These are phyloP conservation scores for Veloporphyrellus conicus DNA, from an alignment of 1,284 basidiomycete species.

Conservation along the genomic window DNA sequence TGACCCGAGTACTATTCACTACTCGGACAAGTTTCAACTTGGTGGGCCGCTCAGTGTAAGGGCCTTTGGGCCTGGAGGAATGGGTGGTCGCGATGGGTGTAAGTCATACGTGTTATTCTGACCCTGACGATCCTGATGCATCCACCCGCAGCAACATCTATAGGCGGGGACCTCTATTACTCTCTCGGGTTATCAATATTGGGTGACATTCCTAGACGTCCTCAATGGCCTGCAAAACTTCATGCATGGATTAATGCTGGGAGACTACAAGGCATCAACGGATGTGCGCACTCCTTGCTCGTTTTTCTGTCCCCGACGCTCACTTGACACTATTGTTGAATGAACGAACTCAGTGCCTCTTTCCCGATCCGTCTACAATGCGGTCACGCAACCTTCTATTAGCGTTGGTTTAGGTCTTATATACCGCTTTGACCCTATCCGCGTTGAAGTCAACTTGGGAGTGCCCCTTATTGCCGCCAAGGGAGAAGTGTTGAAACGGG, in stretches of 20 bases:
- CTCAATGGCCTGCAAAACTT: constrained; percentile 85
- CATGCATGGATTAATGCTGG: constrained; percentile 88
- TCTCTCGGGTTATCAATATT: constrained; percentile 79
- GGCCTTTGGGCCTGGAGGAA: constrained; percentile 78
- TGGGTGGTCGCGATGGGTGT: constrained; percentile 83
- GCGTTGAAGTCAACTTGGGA: constrained; percentile 90
- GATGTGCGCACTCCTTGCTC: constrained; percentile 34
- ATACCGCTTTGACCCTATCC: constrained; percentile 80
- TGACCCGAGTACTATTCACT: constrained; percentile 41
- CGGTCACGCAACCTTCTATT: constrained; percentile 52
- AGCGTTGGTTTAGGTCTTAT: constrained; percentile 89
- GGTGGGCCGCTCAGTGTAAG: constrained; percentile 91
- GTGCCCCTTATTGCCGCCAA: constrained; percentile 78
- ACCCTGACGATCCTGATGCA: not conserved
- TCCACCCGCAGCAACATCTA: constrained; percentile 55
- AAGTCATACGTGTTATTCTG: constrained; percentile 26
- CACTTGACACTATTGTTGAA: not conserved
- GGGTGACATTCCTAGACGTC: constrained; percentile 71
- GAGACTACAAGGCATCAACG: constrained; percentile 64
- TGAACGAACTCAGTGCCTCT: constrained; percentile 4
- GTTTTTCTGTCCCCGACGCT: not conserved
- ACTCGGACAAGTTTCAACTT: constrained; percentile 87
- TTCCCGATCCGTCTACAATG: constrained; percentile 14
- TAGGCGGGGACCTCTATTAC: constrained; percentile 90
- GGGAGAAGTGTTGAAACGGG: constrained; percentile 75